Percentiles rank a stretch among this genome's conserved stretches.
Evolutionary conservation across 305 asterid genomes (phyloP).

Genomic region (Fraxinus albicans): DNA sequence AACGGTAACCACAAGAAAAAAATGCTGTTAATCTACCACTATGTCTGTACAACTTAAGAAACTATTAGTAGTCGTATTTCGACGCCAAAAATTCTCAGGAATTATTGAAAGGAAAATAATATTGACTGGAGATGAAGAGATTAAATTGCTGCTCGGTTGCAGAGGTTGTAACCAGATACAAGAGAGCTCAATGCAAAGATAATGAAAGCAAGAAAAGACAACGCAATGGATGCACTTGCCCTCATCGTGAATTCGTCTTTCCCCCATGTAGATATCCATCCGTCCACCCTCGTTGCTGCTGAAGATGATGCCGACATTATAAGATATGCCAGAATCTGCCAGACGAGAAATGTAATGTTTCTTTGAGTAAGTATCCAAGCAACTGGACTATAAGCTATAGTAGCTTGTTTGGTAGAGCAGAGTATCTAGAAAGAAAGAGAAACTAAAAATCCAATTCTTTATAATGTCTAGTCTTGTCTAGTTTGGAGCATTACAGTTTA

Average conservation of each 20-base stretch:
- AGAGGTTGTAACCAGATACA: constrained; percentile 44
- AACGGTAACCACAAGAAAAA: not conserved
- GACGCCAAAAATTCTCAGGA: constrained; percentile 6
- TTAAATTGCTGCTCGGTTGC: constrained; percentile 29
- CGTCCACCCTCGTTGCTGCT: constrained; percentile 43
- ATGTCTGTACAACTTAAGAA: constrained; percentile 34
- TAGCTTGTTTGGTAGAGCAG: not conserved
- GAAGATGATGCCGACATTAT: constrained; percentile 49
- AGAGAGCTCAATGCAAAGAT: constrained; percentile 45
- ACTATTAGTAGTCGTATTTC: not conserved
- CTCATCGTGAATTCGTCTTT: constrained; percentile 46
- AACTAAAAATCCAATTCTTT: not conserved
- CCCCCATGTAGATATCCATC: constrained; percentile 48
- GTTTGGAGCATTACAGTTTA: not conserved
- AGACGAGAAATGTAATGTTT: not conserved
- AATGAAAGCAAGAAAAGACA: constrained; percentile 42
- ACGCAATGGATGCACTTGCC: constrained; percentile 43
- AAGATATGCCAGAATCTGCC: constrained; percentile 46
- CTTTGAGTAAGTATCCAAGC: not conserved
- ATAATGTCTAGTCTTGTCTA: not conserved
- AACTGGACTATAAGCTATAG: not conserved
- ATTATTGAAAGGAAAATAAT: not conserved
- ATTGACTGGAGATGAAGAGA: not conserved
- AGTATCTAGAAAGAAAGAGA: not conserved
- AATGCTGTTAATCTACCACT: constrained; percentile 20